These are phyloP conservation scores for Fusarium vanettenii DNA, from an alignment of 2,329 filamentous ascomycete genomes.

Conservation along the genomic window DNA sequence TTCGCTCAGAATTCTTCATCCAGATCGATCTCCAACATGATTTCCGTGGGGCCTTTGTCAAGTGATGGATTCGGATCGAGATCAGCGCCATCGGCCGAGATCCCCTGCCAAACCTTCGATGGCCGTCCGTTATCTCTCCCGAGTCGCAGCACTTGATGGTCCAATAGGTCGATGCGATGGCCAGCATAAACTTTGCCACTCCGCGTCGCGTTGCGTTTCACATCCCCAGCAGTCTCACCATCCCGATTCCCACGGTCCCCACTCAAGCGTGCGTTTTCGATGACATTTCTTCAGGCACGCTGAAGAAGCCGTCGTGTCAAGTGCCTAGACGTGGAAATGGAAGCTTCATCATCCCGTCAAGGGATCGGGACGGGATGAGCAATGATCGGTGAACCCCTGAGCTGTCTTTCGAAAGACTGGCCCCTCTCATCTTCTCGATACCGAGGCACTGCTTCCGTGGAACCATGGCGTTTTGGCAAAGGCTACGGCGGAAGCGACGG, in stretches of 20 bases:
- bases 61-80: slow-evolving; percentile 35
- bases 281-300: slow-evolving; percentile 2
- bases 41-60: slow-evolving; percentile 15
- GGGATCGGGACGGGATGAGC: slow-evolving; percentile 13
- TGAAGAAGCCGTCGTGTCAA: slow-evolving; percentile 2
- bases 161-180: background rate
- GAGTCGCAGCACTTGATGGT: background rate
- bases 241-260: background rate
- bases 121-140: slow-evolving; percentile 17
- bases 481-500: slow-evolving; percentile 23
- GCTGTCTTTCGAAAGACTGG: background rate
- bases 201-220: slow-evolving; percentile 14
- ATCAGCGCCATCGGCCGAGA: slow-evolving; percentile 38
- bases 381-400: background rate
- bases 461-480: slow-evolving; percentile 14
- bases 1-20: slow-evolving; percentile 5
- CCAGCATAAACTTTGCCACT: slow-evolving; percentile 1
- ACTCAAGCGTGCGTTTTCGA: background rate
- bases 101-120: slow-evolving; percentile 39
- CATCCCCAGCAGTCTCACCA: slow-evolving; percentile 9
- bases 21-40: slow-evolving; percentile 33
- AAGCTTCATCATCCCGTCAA: slow-evolving; percentile 15
- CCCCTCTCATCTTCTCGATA: background rate
- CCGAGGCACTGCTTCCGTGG: slow-evolving; percentile 24
- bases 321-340: background rate